Conservation (phyloP, 2,329 filamentous ascomycete species). For the Waltergamsia citrina region DNA sequence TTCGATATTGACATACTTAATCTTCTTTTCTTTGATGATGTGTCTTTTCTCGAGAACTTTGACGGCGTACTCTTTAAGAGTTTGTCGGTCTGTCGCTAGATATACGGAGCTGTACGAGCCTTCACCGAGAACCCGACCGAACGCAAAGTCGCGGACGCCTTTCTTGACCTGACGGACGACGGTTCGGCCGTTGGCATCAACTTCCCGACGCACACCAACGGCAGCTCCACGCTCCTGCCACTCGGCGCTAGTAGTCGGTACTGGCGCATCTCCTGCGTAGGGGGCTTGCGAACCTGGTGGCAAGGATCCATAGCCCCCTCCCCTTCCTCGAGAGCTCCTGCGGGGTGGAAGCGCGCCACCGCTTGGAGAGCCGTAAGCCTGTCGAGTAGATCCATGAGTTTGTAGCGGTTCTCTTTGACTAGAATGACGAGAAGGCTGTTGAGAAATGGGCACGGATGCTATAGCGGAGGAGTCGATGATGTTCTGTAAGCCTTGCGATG, state of each 20-base stretch:
- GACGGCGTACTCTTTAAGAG: constrained; percentile 91
- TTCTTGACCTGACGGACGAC: constrained; percentile 85
- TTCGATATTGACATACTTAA: constrained; percentile 99
- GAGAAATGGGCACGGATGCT: constrained; percentile 4
- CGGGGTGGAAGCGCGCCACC: constrained; percentile 61
- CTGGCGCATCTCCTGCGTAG: constrained; percentile 28
- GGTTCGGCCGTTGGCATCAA: constrained; percentile 76
- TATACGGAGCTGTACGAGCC: constrained; percentile 97
- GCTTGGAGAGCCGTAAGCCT: constrained; percentile 36
- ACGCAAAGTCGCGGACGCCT: constrained; percentile 92
- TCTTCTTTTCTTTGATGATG: constrained; percentile 99
- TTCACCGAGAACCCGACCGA: constrained; percentile 83
- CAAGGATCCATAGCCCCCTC: constrained; percentile 39
- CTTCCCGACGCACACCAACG: constrained; percentile 69
- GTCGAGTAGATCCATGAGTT: constrained; percentile 53
- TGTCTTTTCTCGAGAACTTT: constrained; percentile 97
- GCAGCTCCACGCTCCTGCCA: constrained; percentile 97
- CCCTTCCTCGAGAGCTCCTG: constrained; percentile 65
- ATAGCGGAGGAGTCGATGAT: constrained; percentile 1
- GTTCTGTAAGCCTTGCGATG: constrained; percentile 40
- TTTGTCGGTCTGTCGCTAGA: constrained; percentile 86
- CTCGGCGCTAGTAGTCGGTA: constrained; percentile 65
- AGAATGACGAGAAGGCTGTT: constrained; percentile 52
- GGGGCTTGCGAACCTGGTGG: constrained; percentile 10
- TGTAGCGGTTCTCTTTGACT: constrained; percentile 53